Conservation (phyloP, 139 green algal species). For the Volvox reticuliferus region DNA sequence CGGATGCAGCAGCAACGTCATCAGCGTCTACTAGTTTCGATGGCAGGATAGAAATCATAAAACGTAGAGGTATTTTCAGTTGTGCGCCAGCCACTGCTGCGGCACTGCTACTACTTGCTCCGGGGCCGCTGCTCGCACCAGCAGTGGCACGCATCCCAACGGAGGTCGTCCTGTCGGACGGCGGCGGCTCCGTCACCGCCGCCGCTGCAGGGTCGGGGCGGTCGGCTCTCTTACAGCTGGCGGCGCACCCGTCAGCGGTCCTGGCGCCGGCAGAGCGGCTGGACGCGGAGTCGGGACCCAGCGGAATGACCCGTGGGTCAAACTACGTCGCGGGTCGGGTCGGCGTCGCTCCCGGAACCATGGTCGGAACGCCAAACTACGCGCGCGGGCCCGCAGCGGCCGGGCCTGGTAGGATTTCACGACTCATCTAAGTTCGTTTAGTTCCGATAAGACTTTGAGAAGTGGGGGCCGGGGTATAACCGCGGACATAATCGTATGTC, state of each 20-base stretch:
- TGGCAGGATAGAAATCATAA: no score
- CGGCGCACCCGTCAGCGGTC: background rate
- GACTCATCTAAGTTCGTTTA: no score
- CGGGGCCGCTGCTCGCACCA: background rate
- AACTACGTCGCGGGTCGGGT: no score
- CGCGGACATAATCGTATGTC: no score
- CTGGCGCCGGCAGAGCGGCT: background rate
- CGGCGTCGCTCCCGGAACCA: background rate
- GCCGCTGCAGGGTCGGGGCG: background rate
- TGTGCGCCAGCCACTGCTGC: background rate
- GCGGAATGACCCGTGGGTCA: background rate
- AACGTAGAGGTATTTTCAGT: background rate
- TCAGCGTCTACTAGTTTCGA: no score
- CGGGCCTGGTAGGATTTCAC: no score
- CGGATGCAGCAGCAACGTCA: no score
- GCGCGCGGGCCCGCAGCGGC: background rate
- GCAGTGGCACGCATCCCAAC: background rate
- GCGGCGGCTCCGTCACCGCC: background rate
- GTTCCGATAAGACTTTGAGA: no score
- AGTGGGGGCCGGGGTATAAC: no score
- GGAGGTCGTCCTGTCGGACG: background rate
- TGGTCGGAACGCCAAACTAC: conserved; percentile 40
- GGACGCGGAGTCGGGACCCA: background rate
- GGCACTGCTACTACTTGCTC: background rate
- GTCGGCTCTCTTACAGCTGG: background rate